Conservation (phyloP, 2,329 filamentous ascomycete species). For the Raffaelea albimanens region DNA sequence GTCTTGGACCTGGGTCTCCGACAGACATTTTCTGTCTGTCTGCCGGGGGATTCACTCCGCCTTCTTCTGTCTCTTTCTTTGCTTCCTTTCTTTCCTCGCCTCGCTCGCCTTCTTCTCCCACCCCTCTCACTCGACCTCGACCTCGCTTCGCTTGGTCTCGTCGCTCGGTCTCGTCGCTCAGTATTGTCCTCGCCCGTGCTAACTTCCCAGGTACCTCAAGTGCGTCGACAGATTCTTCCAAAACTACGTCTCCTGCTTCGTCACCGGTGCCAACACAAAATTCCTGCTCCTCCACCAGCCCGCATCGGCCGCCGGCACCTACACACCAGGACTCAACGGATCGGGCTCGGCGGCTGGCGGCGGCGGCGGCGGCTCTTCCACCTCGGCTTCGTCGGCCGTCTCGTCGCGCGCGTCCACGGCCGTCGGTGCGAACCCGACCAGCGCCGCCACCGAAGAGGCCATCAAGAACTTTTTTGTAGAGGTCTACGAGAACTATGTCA, state of each 20-base stretch:
- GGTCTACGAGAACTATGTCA: conserved; percentile 94
- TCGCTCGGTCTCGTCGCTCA: no score
- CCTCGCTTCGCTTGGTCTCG: no score
- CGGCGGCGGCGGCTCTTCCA: no score
- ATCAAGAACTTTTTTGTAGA: conserved; percentile 91
- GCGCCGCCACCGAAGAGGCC: conserved; percentile 87
- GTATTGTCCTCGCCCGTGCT: background rate
- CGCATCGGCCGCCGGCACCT: conserved; percentile 6
- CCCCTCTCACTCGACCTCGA: no score
- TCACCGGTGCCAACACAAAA: conserved; percentile 85
- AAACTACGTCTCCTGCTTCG: conserved; percentile 88
- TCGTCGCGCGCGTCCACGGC: conserved; percentile 54
- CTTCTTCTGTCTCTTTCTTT: background rate
- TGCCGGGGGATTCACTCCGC: no score
- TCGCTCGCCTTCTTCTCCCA: background rate
- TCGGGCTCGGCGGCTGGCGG: conserved; percentile 5
- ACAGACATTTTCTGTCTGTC: no score
- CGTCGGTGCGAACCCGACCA: conserved; percentile 74
- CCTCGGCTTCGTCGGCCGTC: conserved; percentile 21
- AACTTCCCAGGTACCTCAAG: conserved; percentile 72
- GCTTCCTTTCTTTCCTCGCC: background rate
- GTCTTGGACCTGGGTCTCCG: no score
- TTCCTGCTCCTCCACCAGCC: conserved; percentile 93
- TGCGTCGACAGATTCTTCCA: conserved; percentile 95
- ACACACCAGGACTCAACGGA: conserved; percentile 12